Conservation (phyloP, 1,284 basidiomycete species). For the Ganoderma resinaceum region DNA sequence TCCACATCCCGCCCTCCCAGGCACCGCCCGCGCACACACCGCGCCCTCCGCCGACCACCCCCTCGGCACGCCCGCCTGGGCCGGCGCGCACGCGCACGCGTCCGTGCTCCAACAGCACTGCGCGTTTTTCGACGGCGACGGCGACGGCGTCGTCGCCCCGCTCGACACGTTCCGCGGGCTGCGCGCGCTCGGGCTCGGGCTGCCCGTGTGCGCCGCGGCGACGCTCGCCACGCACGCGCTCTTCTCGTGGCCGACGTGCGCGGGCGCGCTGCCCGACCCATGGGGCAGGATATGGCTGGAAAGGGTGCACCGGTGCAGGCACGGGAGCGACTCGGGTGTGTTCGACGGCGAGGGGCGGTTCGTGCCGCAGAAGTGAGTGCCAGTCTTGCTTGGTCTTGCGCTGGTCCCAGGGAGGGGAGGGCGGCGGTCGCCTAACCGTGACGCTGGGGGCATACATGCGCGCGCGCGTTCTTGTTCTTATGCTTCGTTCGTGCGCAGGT, state of each 20-base stretch:
- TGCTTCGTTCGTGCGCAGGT: constrained; percentile 23
- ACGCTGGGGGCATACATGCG: not conserved
- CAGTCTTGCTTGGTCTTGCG: not conserved
- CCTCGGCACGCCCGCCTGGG: constrained; percentile 29
- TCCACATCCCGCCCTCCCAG: constrained; percentile 10
- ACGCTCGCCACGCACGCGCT: constrained; percentile 46
- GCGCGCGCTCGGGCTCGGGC: constrained; percentile 50
- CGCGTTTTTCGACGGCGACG: constrained; percentile 50
- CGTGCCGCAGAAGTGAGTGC: constrained; percentile 40
- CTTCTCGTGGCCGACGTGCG: constrained; percentile 46
- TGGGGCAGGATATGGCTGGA: constrained; percentile 50
- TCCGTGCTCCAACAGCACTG: constrained; percentile 51
- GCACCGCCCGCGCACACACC: constrained; percentile 30
- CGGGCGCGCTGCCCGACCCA: constrained; percentile 45
- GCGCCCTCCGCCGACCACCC: constrained; percentile 23
- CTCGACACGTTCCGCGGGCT: constrained; percentile 52
- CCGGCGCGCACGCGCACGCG: constrained; percentile 27
- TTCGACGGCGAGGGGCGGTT: constrained; percentile 54
- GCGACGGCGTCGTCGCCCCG: constrained; percentile 55
- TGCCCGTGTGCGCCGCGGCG: constrained; percentile 45
- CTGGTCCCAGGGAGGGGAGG: too few relatives aligned
- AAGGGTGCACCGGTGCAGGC: constrained; percentile 53
- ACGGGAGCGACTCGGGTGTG: constrained; percentile 52
- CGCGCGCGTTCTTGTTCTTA: not conserved
- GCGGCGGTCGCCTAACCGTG: too few relatives aligned